phyloP scores from a whole-genome alignment of 176 grass and related monocot species.

The Eleusine indica region DNA sequence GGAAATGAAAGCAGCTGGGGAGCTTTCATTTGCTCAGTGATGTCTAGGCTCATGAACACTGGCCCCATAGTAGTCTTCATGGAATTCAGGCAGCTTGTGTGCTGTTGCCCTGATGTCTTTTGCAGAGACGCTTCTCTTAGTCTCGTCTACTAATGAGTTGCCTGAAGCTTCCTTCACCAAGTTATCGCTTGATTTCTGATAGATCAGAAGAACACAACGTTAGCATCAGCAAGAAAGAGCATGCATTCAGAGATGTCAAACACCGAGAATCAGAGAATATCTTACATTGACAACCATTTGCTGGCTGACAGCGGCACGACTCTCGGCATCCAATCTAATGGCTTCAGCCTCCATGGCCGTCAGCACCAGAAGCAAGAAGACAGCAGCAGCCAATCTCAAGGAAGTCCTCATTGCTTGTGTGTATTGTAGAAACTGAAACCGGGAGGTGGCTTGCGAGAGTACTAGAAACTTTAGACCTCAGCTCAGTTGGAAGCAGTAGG shows the following conservation, averaged over 20 bases:
- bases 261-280: not conserved
- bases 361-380: conserved; percentile 34
- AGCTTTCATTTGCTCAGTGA: conserved; percentile 38
- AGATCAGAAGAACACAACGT: not conserved
- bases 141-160: not conserved
- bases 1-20: conserved; percentile 10
- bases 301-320: conserved; percentile 13
- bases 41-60: conserved; percentile 70
- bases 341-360: conserved; percentile 20
- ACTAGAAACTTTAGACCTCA: conserved; percentile 4
- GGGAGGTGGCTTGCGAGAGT: not conserved
- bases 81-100: conserved; percentile 58
- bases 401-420: conserved; percentile 27
- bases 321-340: conserved; percentile 59
- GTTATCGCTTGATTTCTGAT: conserved; percentile 40
- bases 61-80: conserved; percentile 78
- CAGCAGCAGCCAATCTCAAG: not conserved
- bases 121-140: conserved; percentile 26
- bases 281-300: conserved; percentile 39
- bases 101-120: conserved; percentile 30
- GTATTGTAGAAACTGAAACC: not conserved
- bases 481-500: not conserved
- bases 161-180: not conserved
- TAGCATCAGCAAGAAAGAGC: not conserved
- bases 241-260: not conserved